These are phyloP conservation scores for Fusarium haematococcum DNA, from an alignment of 2,329 filamentous ascomycete genomes.

Conservation along the genomic window DNA sequence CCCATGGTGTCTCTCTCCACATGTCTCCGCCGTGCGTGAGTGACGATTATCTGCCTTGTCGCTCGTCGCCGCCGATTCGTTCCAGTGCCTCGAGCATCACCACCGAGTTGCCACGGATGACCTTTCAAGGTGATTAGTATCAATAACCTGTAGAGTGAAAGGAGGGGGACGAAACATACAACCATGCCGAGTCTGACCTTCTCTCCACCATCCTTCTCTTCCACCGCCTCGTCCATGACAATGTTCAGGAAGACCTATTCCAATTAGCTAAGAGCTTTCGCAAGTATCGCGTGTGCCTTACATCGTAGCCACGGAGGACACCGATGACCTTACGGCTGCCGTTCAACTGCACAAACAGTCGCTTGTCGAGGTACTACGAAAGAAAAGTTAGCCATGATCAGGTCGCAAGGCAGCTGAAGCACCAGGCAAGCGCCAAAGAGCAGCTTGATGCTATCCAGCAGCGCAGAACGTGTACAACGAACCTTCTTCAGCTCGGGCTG, in stretches of 20 bases:
- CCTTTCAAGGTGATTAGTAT: conserved; percentile 66
- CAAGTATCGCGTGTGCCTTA: conserved; percentile 64
- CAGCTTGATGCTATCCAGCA: neutral
- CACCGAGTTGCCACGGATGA: conserved; percentile 97
- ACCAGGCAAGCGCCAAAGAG: accelerated
- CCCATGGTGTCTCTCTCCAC: conserved; percentile 15
- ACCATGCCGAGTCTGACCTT: conserved; percentile 94
- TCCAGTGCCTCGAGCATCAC: conserved; percentile 93
- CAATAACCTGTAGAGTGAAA: too few relatives aligned
- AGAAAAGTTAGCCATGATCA: conserved; percentile 41
- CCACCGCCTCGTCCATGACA: conserved; percentile 94
- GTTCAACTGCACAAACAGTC: conserved; percentile 97
- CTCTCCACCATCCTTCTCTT: conserved; percentile 92
- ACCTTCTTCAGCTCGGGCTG: conserved; percentile 99
- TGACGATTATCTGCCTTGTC: conserved; percentile 47
- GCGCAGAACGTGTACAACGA: conserved; percentile 27
- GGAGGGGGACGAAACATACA: conserved; percentile 63
- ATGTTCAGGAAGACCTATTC: conserved; percentile 95
- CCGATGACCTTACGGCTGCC: conserved; percentile 98
- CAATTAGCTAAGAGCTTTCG: conserved; percentile 14
- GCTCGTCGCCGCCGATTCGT: conserved; percentile 73
- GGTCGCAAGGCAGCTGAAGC: neutral
- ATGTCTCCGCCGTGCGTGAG: neutral
- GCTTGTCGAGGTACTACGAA: conserved; percentile 95
- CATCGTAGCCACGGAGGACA: conserved; percentile 94